phyloP scores from a whole-genome alignment of 176 grass and related monocot genomes.

The Oryza punctata region DNA sequence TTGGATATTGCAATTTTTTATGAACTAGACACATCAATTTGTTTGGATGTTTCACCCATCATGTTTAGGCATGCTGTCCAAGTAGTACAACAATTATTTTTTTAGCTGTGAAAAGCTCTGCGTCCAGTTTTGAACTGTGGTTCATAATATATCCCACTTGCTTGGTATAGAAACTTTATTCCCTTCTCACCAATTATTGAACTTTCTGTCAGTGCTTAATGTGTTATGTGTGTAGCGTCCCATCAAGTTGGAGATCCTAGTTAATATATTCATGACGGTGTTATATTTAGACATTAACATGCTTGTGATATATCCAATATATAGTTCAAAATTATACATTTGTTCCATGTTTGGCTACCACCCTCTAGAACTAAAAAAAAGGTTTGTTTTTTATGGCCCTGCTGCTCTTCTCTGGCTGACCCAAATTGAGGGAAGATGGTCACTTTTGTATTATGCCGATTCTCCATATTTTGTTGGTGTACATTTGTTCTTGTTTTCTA shows the following conservation, averaged over 20 bases:
- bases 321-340: slow-evolving; percentile 7
- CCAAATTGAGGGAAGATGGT: not conserved
- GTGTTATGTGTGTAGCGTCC: not conserved
- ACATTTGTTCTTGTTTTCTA: not conserved
- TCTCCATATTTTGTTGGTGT: not conserved
- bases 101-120: not conserved
- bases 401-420: not conserved
- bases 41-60: not conserved
- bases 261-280: not conserved
- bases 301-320: not conserved
- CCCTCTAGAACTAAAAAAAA: not conserved
- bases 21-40: slow-evolving; percentile 10
- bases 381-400: not conserved
- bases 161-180: slow-evolving; percentile 2
- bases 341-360: not conserved
- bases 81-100: not conserved
- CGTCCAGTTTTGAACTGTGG: not conserved
- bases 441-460: not conserved
- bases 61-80: not conserved
- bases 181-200: not conserved
- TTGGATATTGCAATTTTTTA: slow-evolving; percentile 9
- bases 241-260: not conserved
- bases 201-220: not conserved
- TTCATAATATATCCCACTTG: slow-evolving; percentile 10
- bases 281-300: slow-evolving; percentile 16